Evolutionary conservation across 2,329 filamentous ascomycete species (phyloP).

Genomic region (Hypoxylon sp.): DNA sequence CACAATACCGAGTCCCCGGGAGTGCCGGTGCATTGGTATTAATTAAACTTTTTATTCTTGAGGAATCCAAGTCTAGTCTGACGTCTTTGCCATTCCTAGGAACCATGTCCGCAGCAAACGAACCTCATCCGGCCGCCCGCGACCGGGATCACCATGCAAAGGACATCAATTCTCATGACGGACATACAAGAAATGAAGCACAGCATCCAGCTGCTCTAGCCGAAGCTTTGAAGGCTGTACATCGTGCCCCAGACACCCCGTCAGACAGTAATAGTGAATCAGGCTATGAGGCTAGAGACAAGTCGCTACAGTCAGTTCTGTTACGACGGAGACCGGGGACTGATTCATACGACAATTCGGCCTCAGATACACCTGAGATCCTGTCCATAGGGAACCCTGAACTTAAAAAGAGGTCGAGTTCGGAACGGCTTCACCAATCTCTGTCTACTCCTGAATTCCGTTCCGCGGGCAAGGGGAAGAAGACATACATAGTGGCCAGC

Average conservation of each 20-base stretch:
- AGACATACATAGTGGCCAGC: constrained; percentile 51
- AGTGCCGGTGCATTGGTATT: constrained; percentile 13
- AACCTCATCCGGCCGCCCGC: constrained; percentile 3
- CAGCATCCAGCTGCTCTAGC: constrained; percentile 37
- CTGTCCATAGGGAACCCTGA: constrained; percentile 34
- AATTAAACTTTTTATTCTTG: constrained; percentile 1
- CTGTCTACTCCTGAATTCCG: constrained; percentile 14
- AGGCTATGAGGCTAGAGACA: constrained; percentile 30
- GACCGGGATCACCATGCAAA: constrained; percentile 5
- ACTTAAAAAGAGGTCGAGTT: constrained; percentile 26
- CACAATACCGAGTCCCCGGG: constrained; percentile 3
- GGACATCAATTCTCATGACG: constrained; percentile 6
- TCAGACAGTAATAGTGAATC: constrained; percentile 44
- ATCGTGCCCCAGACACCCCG: constrained; percentile 38
- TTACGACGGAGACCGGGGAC: constrained; percentile 42
- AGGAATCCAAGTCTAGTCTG: neutral
- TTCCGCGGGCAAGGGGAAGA: constrained; percentile 34
- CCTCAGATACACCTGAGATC: constrained; percentile 47
- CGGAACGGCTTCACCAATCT: constrained; percentile 27
- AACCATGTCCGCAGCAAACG: constrained; percentile 33
- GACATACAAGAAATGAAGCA: constrained; percentile 26
- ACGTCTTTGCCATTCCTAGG: neutral
- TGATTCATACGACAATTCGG: constrained; percentile 48
- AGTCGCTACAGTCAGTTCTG: constrained; percentile 35
- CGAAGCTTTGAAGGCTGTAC: constrained; percentile 41